Conservation (phyloP, 2,329 filamentous ascomycete species). For the Fusarium papillatum region DNA sequence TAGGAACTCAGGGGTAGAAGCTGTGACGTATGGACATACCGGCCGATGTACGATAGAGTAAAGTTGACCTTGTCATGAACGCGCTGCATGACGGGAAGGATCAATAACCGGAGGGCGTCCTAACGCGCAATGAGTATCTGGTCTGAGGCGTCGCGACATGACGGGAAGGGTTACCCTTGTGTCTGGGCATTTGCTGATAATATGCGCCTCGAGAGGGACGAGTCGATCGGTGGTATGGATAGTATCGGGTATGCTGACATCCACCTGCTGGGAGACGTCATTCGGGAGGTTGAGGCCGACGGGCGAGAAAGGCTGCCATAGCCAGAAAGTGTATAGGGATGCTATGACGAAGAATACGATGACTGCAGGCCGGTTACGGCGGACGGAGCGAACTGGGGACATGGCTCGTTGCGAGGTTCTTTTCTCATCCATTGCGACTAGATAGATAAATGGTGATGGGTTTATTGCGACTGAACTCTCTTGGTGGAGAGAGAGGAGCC, state of each 20-base stretch:
- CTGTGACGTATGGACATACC: slow-evolving; percentile 57
- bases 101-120: slow-evolving; percentile 84
- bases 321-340: slow-evolving; percentile 43
- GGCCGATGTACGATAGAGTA: slow-evolving; percentile 90
- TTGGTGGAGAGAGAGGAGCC: slow-evolving; percentile 10
- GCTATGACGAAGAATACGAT: slow-evolving; percentile 41
- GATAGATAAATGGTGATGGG: slow-evolving; percentile 5
- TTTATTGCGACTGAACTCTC: neutral
- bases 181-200: slow-evolving; percentile 98
- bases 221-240: slow-evolving; percentile 42
- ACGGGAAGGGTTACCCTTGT: slow-evolving; percentile 66
- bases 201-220: slow-evolving; percentile 91
- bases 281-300: slow-evolving; percentile 1
- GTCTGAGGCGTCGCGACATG: neutral
- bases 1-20: neutral
- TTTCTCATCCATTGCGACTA: slow-evolving; percentile 50
- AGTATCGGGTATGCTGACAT: slow-evolving; percentile 4
- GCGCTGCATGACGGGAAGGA: slow-evolving; percentile 89
- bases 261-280: neutral
- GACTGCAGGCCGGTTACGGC: slow-evolving; percentile 41
- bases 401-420: slow-evolving; percentile 32
- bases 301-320: slow-evolving; percentile 41
- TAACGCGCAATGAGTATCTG: slow-evolving; percentile 42
- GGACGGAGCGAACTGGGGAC: slow-evolving; percentile 38
- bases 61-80: slow-evolving; percentile 91